Evolutionary conservation across 2,329 filamentous ascomycete genomes (phyloP).

Genomic region (Pyricularia grisea): DNA sequence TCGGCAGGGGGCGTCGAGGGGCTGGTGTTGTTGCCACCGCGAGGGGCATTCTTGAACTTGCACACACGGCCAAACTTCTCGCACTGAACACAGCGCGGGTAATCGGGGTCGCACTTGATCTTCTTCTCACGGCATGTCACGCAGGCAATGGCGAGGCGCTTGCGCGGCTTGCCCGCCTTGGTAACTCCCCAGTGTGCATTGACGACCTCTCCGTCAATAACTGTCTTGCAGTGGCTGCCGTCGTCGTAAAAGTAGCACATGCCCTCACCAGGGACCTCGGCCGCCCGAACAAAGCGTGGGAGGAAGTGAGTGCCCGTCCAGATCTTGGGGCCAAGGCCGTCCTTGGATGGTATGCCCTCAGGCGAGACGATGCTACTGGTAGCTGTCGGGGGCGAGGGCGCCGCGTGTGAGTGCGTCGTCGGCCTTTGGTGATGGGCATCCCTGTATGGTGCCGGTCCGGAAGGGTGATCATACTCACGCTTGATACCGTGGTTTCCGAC

Average conservation of each 20-base stretch:
- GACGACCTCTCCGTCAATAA: constrained; percentile 77
- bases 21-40: constrained; percentile 48
- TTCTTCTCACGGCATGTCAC: constrained; percentile 93
- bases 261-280: constrained; percentile 67
- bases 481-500: constrained; percentile 12
- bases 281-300: constrained; percentile 53
- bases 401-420: constrained; percentile 14
- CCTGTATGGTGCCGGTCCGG: constrained; percentile 5
- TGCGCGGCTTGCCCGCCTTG: constrained; percentile 87
- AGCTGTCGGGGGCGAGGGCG: constrained; percentile 18
- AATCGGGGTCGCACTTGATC: constrained; percentile 90
- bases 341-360: constrained; percentile 42
- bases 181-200: constrained; percentile 92
- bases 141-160: constrained; percentile 85
- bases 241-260: constrained; percentile 82
- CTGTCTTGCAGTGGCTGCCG: constrained; percentile 69
- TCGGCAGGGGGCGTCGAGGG: constrained; percentile 43
- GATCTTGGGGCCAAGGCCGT: constrained; percentile 56
- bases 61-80: constrained; percentile 83
- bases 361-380: constrained; percentile 26
- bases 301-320: constrained; percentile 61
- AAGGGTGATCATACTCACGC: not conserved
- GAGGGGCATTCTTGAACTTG: constrained; percentile 72
- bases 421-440: not conserved
- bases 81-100: constrained; percentile 80